Percentiles rank a stretch among this genome's conserved stretches.
These are phyloP conservation scores for Erucastrum elatum DNA, from an alignment of 345 rosid genomes.

Conservation along the genomic window DNA sequence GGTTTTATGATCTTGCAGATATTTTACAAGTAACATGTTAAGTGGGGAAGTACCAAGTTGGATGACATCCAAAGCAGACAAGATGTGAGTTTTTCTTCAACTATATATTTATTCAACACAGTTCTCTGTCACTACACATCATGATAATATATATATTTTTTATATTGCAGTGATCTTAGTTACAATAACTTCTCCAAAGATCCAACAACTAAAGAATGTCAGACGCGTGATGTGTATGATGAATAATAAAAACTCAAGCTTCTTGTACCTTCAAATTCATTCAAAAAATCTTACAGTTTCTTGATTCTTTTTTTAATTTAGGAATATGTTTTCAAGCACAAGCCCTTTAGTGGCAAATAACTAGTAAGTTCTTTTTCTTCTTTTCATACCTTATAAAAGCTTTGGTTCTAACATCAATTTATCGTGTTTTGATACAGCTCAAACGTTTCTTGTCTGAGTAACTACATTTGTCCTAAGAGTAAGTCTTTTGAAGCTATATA, in stretches of 20 bases:
- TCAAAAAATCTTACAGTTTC: conserved; percentile 1
- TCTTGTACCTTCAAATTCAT: conserved; percentile 11
- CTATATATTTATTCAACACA: neutral
- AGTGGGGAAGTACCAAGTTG: conserved; percentile 53
- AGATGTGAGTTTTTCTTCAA: conserved; percentile 41
- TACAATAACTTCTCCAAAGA: conserved; percentile 57
- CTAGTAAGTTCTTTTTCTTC: conserved; percentile 41
- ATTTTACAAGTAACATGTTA: conserved; percentile 47
- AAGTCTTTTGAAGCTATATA: conserved; percentile 29
- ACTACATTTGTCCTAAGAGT: conserved; percentile 24
- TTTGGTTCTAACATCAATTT: conserved; percentile 1
- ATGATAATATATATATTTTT: neutral
- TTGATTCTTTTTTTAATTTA: conserved; percentile 19
- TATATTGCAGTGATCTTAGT: conserved; percentile 63
- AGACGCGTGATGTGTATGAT: conserved; percentile 44
- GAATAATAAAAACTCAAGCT: neutral
- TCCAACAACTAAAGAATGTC: conserved; percentile 36
- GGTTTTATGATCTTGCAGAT: conserved; percentile 28
- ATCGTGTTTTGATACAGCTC: conserved; percentile 16
- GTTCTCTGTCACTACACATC: too few species aligned
- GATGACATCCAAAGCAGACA: conserved; percentile 42
- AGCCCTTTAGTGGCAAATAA: conserved; percentile 43
- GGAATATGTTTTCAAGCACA: conserved; percentile 57
- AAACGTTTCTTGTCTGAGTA: conserved; percentile 13
- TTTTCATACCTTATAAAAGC: neutral